phyloP scores from a whole-genome alignment of 73 alveolate genomes.

The Breviolum minutum region DNA sequence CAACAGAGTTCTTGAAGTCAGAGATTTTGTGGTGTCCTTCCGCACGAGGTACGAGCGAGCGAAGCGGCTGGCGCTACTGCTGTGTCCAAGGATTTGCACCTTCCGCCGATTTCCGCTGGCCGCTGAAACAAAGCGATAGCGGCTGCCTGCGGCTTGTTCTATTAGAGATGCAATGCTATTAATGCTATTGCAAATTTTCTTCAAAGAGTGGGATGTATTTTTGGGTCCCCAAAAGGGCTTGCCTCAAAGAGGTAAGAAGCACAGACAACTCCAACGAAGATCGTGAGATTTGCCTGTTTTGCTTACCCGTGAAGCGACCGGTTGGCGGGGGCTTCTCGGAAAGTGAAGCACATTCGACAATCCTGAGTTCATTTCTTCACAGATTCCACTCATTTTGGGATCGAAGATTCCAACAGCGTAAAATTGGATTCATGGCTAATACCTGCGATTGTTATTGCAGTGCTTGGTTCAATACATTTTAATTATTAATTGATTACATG shows the following conservation, averaged over 20 bases:
- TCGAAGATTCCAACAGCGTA: background rate
- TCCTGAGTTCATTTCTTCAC: background rate
- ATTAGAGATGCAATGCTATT: background rate
- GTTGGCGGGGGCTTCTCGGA: background rate
- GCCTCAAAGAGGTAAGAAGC: constrained; percentile 46
- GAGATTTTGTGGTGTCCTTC: background rate
- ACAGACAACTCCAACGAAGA: constrained; percentile 2
- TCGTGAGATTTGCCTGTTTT: constrained; percentile 11
- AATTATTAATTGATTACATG: too few species aligned
- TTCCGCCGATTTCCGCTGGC: constrained; percentile 48
- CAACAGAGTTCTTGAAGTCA: background rate
- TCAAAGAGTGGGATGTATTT: background rate
- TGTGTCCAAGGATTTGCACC: constrained; percentile 45
- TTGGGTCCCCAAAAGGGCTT: background rate
- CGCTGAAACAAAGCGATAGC: constrained; percentile 50
- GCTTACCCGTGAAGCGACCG: constrained; percentile 9
- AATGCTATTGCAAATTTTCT: background rate
- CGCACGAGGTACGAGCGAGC: background rate
- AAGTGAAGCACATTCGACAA: background rate
- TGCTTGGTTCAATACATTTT: too few species aligned
- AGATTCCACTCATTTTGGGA: background rate
- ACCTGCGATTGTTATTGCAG: too few species aligned
- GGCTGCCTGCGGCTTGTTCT: constrained; percentile 7
- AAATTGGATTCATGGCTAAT: background rate
- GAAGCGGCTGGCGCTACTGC: background rate